Evolutionary conservation across 2,329 filamentous ascomycete species (phyloP).

Genomic region (Botrytis porri): DNA sequence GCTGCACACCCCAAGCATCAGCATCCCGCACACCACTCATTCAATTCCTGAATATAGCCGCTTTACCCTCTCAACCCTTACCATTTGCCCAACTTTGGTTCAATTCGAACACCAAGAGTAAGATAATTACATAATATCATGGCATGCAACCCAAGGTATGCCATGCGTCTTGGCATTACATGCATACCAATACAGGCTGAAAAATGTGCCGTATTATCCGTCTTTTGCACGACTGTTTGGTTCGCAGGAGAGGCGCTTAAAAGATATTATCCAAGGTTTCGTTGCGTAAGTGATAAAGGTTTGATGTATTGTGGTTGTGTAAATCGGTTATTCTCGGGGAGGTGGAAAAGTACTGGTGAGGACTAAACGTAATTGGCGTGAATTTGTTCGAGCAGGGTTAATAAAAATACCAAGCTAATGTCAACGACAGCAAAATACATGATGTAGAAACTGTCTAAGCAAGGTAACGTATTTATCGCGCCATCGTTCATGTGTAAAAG

Average conservation of each 20-base stretch:
- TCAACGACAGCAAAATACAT: not conserved
- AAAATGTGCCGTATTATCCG: conserved; percentile 5
- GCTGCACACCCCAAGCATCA: not conserved
- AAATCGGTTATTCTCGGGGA: not conserved
- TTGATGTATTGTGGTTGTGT: not conserved
- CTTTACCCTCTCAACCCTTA: no score
- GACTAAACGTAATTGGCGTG: not conserved
- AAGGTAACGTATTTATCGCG: not conserved
- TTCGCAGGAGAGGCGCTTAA: not conserved
- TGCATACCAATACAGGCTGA: not conserved
- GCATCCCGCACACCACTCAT: not conserved
- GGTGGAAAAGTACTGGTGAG: not conserved
- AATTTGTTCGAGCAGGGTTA: not conserved
- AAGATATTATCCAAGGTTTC: not conserved
- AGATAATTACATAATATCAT: not conserved
- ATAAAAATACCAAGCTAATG: not conserved
- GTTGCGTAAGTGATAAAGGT: not conserved
- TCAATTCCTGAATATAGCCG: not conserved
- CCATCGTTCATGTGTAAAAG: not conserved
- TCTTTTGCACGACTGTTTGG: not conserved
- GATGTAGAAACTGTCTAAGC: not conserved
- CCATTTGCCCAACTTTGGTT: not conserved
- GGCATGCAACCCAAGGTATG: not conserved
- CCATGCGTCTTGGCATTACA: conserved; percentile 1
- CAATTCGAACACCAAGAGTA: not conserved